These are phyloP conservation scores for Verticillium zaregamsianum DNA, from an alignment of 2,329 filamentous ascomycete genomes.

Conservation along the genomic window DNA sequence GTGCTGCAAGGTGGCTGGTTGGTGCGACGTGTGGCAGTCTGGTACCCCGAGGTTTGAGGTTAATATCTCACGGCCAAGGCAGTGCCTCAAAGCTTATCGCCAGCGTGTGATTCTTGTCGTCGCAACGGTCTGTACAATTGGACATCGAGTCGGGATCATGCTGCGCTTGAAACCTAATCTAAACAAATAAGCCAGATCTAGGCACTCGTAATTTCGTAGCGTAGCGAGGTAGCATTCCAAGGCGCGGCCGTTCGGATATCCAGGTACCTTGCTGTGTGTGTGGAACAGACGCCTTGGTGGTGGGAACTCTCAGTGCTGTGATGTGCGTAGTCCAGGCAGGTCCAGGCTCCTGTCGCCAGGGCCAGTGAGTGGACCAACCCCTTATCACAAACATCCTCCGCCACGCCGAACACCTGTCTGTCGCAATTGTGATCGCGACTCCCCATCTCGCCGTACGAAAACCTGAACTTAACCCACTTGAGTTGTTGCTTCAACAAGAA, in stretches of 20 bases:
- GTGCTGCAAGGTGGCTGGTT: too few relatives aligned
- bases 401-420: neutral
- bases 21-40: neutral
- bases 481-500: slow-evolving; percentile 6
- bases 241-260: too few relatives aligned
- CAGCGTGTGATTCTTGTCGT: too few relatives aligned
- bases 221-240: neutral
- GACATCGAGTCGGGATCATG: neutral
- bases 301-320: too few relatives aligned
- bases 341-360: neutral
- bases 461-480: neutral
- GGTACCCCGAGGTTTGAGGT: neutral
- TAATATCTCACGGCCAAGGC: neutral
- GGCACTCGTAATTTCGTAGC: neutral
- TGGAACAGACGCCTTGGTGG: neutral
- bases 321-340: neutral
- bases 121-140: neutral
- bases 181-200: neutral
- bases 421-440: neutral
- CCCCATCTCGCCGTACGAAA: neutral
- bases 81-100: neutral
- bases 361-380: neutral
- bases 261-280: neutral
- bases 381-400: neutral
- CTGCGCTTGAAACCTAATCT: neutral